phyloP scores from a whole-genome alignment of 2,329 filamentous ascomycete genomes.

The Emmonsiellopsis sp. region DNA sequence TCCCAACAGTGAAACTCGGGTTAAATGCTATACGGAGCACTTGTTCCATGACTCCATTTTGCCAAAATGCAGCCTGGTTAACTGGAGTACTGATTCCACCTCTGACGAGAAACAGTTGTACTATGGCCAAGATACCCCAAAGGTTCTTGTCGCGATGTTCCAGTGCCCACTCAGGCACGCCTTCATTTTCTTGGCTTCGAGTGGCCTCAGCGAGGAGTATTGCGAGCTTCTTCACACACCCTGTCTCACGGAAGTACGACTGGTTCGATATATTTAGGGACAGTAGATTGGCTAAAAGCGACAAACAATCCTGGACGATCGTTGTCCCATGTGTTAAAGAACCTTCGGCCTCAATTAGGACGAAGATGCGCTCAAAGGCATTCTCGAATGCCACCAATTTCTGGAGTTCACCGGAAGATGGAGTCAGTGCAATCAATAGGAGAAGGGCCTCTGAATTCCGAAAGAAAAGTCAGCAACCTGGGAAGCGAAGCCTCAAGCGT shows the following conservation, averaged over 20 bases:
- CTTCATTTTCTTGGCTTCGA: slow-evolving; percentile 44
- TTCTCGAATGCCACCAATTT: slow-evolving; percentile 94
- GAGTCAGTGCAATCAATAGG: slow-evolving; percentile 81
- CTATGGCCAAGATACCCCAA: slow-evolving; percentile 77
- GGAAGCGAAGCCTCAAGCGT: not conserved
- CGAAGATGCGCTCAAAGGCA: slow-evolving; percentile 80
- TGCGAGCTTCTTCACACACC: slow-evolving; percentile 64
- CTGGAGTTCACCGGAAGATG: slow-evolving; percentile 77
- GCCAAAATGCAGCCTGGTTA: slow-evolving; percentile 81
- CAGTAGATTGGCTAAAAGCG: slow-evolving; percentile 80
- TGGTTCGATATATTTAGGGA: slow-evolving; percentile 86
- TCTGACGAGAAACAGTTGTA: slow-evolving; percentile 72
- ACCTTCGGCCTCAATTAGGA: slow-evolving; percentile 72
- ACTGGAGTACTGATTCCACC: slow-evolving; percentile 71
- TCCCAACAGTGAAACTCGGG: slow-evolving; percentile 59
- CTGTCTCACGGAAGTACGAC: slow-evolving; percentile 84
- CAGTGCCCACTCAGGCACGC: slow-evolving; percentile 64
- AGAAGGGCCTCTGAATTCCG: slow-evolving; percentile 56
- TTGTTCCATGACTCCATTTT: slow-evolving; percentile 68
- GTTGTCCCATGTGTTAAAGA: slow-evolving; percentile 73
- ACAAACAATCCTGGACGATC: slow-evolving; percentile 84
- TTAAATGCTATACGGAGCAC: slow-evolving; percentile 77
- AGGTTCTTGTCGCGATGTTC: slow-evolving; percentile 79
- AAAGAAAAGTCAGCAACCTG: not conserved
- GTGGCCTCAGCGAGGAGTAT: slow-evolving; percentile 56